Base-by-base conservation (phyloP, 306 rosid genomes). In the Rubus parviflorus region DNA sequence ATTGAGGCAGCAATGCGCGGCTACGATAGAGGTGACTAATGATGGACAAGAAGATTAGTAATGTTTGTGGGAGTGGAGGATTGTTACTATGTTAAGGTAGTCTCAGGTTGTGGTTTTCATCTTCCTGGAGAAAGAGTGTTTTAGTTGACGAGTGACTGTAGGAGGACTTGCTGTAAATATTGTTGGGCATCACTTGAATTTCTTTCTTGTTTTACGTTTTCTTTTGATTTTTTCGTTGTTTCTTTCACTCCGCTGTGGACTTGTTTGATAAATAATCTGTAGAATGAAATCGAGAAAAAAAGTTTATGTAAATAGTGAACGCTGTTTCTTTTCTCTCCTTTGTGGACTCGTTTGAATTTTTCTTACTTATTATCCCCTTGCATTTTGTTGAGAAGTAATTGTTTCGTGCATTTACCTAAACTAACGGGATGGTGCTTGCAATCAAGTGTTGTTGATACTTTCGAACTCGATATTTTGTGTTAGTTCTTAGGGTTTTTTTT, bases 181-280 rank as follows among this genome's bases (percentile, higher is more conserved):
- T 81, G 83, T 77, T 88, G 88, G 88, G 70, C 83, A 60, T 84
- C 84, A 47, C 83, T 86, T 89, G 88, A 77, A 20, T 80, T 94
- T 87, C 79, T 82, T 86, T 89, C 84, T 75, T 75, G 77, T 48
- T 85, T 61, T 76, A n/a, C 8, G 41, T 71, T 73, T 81, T 61
- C 38, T 6, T 78, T 70, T 66, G 38, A 62, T 45, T 52, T 54
- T 64, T 60, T 63, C 73, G 16, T 47, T 6, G 6, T 8, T 13
- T 7, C 63, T 68, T 63, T 41, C 77, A 46, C 70, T 76, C 72
- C 87, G 58, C 70, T 76, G 37, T 72, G 85, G 74, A 77, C 81
- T 35, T 91, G 97, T 91, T 81, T 75, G 81, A 93, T 91, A 93
- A 93, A 93, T 93, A 93, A 93, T 70, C 75, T 88, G 96, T 89